Evolutionary conservation across 2,329 filamentous ascomycete species (phyloP).

Genomic region (Ceratocystis cacaofunesta): DNA sequence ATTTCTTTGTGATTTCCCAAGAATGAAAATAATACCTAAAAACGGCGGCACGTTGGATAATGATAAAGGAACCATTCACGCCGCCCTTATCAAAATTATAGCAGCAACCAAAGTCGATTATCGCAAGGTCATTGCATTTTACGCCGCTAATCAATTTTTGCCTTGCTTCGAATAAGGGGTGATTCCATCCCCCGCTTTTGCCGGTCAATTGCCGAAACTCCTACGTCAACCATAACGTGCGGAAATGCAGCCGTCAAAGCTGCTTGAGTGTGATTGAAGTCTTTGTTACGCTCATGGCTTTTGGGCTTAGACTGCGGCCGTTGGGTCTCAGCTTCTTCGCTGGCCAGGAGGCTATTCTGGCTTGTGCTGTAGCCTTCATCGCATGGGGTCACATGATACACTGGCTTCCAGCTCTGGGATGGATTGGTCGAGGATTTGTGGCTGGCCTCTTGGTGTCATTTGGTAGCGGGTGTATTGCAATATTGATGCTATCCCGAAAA

Average conservation of each 20-base stretch:
- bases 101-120: neutral
- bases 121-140: neutral
- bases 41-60: neutral
- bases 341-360: conserved; percentile 56
- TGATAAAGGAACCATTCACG: neutral
- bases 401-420: conserved; percentile 71
- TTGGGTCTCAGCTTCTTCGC: conserved; percentile 49
- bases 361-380: conserved; percentile 56
- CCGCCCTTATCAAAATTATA: neutral
- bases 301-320: neutral
- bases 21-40: neutral
- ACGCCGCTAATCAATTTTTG: neutral
- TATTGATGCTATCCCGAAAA: conserved; percentile 47
- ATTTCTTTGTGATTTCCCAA: neutral
- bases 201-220: neutral
- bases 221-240: neutral
- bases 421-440: conserved; percentile 71
- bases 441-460: conserved; percentile 47
- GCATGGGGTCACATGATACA: conserved; percentile 77
- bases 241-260: conserved; percentile 8
- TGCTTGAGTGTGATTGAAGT: neutral
- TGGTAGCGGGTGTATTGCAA: conserved; percentile 40
- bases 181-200: neutral
- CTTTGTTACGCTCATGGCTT: neutral
- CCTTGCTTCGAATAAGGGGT: neutral